These are phyloP conservation scores for Colletotrichum neosansevieriae DNA, from an alignment of 2,329 filamentous ascomycete genomes.

Conservation along the genomic window DNA sequence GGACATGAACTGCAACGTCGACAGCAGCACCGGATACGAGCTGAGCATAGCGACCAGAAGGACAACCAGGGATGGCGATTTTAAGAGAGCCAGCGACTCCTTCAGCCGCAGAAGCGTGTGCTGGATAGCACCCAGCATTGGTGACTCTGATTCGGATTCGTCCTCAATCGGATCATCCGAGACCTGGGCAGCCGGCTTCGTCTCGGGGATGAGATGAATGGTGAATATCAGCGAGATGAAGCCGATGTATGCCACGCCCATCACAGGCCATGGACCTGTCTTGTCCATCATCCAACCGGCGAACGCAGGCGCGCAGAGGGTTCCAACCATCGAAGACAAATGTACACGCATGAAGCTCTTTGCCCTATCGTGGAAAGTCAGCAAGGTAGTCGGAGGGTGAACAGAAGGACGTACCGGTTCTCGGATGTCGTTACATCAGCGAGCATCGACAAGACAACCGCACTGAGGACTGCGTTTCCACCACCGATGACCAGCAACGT, in stretches of 20 bases:
- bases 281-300: slow-evolving; percentile 51
- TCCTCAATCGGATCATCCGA: slow-evolving; percentile 24
- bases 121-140: slow-evolving; percentile 11
- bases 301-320: slow-evolving; percentile 52
- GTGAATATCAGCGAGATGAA: slow-evolving; percentile 39
- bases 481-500: slow-evolving; percentile 51
- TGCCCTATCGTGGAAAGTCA: slow-evolving; percentile 44
- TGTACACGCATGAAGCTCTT: slow-evolving; percentile 51
- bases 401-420: slow-evolving; percentile 46
- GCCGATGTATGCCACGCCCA: slow-evolving; percentile 5
- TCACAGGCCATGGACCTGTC: slow-evolving; percentile 47
- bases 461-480: slow-evolving; percentile 48
- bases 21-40: slow-evolving; percentile 14
- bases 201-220: slow-evolving; percentile 46
- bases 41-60: slow-evolving; percentile 44
- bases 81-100: slow-evolving; percentile 43
- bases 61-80: slow-evolving; percentile 45
- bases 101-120: slow-evolving; percentile 40
- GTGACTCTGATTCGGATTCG: not conserved
- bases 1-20: slow-evolving; percentile 41
- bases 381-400: not conserved
- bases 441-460: slow-evolving; percentile 51
- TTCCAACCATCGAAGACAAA: slow-evolving; percentile 48
- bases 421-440: slow-evolving; percentile 53
- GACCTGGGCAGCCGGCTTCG: slow-evolving; percentile 41